Evolutionary conservation across 2,329 filamentous ascomycete species (phyloP), one percentile per base, ranked within the genome.

Genomic region (Ramularia endophylla): DNA sequence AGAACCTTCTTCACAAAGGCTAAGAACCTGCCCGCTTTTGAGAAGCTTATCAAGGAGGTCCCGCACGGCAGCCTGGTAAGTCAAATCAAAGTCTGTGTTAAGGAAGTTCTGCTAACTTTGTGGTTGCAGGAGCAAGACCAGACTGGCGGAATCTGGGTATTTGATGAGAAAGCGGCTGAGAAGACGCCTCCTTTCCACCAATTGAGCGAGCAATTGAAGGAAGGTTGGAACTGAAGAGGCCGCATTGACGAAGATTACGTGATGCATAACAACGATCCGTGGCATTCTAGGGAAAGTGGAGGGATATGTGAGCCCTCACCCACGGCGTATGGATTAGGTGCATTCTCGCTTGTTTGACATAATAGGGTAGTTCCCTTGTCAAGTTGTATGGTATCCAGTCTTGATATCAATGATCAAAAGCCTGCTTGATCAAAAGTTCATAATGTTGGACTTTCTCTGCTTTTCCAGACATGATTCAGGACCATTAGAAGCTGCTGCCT

Each of bases 1-100:
- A 76, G 88, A 33, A 76, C 83, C 40, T 97, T 92, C 70, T 98
- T 97, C 68, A 78, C 57, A 2, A 57, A 63, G 18, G 55, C 59
- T 11, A 61, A 66, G 2, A 59, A 55, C 25, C 55, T 58, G 32
- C 72, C 43, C 56, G 64, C 56, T 56, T 75, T 57, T 54, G 73
- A 70, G 59, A 71, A 46, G 67, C 65, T 75, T 32, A 65, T 69
- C 16, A 62, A 60, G 31, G 57, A 73, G 51, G 65, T 73, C 48
- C 59, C 67, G 40, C 45, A 52, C 18, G 62, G 58, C 9, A 50
- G 47, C 29, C 53, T 79, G 13, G 22, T 25, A 25, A 25, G 22
- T 25, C 6, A 25, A 11, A 25, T 25, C 22, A 6, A 25, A 11
- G 6, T 25, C 22, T 25, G 22, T n/a, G n/a, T n/a, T n/a, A n/a